Evolutionary conservation across 441 rosid genomes (phyloP), one percentile per base, ranked within the genome.

Genomic region (Croton laevigatus): DNA sequence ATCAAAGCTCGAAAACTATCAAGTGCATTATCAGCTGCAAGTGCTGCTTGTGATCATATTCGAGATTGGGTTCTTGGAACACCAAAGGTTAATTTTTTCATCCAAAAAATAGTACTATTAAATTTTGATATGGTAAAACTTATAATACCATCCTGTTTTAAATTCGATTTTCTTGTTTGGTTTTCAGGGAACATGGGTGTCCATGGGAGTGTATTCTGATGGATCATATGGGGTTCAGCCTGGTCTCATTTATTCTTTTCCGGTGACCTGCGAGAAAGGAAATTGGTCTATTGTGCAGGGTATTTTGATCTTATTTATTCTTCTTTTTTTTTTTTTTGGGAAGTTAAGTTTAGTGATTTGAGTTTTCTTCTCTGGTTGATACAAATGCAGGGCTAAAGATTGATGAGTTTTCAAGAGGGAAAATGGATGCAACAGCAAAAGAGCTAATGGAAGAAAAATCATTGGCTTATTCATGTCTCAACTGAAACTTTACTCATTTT

Each of bases 141-240:
- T 40, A 0, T 32, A 10, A 5, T 48, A 5, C 9, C 27, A 32
- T 38, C 12, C 14, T 5, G 3, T 22, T n/a, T 44, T 34, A 42
- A 4, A 3, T 8, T 20, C 44, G 17, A 14, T 57, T 13, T 51
- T 48, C 9, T 37, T 48, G 38, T 57, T 16, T 57, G 51, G 32
- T n/a, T 23, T 22, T 53, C 59, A 89, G 93, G 97, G 97, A 45
- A 85, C 79, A 22, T 89, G 94, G 96, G 90, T 86, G 27, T 93
- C 97, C 22, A 91, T 87, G 97, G 98, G 97, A 62, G 98, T 91
- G 27, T 87, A 75, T 52, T 93, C 94, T 23, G 97, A 93, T 79
- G 97, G 97, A 10, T 93, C 96, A 34, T 93, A 91, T 38, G 88
- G 88, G 22, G 80, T 89, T 51, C 85, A 73, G 36, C 71, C 90